Conservation (phyloP, 139 green algal genomes). For the Haematococcus lacustris region DNA sequence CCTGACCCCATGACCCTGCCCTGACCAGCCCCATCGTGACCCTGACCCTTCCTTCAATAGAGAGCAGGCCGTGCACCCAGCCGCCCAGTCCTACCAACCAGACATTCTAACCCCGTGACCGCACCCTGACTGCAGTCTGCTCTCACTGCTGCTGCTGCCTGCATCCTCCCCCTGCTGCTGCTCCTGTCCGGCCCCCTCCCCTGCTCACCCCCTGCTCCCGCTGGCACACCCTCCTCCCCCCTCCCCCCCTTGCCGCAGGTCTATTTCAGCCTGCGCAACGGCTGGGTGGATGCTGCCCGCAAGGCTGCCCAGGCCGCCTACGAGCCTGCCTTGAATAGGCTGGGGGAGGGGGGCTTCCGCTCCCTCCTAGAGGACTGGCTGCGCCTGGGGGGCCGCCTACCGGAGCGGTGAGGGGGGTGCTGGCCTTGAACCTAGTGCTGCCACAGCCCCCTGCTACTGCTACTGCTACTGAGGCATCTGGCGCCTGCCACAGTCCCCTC, state of each 20-base stretch:
- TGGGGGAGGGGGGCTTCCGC: slow-evolving; percentile 8
- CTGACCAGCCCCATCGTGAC: too few species aligned
- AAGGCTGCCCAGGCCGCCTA: slow-evolving; percentile 34
- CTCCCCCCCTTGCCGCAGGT: slow-evolving; percentile 30
- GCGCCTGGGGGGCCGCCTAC: slow-evolving; percentile 13
- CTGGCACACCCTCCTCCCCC: too few species aligned
- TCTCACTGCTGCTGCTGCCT: not conserved
- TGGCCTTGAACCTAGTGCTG: not conserved
- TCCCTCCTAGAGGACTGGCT: slow-evolving; percentile 39
- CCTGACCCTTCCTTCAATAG: too few species aligned
- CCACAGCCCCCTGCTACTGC: not conserved
- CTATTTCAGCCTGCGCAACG: slow-evolving; percentile 63
- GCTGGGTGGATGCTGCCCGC: slow-evolving; percentile 50
- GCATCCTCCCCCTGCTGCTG: not conserved
- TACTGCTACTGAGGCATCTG: too few species aligned
- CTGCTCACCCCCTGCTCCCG: not conserved
- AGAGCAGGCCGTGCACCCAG: not conserved
- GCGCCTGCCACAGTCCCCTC: too few species aligned
- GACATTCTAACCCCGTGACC: too few species aligned
- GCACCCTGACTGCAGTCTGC: not conserved
- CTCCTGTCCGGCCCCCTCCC: not conserved
- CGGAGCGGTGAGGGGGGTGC: slow-evolving; percentile 13
- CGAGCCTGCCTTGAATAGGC: slow-evolving; percentile 18
- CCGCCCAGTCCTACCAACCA: too few species aligned
- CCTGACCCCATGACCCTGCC: too few species aligned